Evolutionary conservation across 169 alveolate species (phyloP).

Genomic region (Plasmodium chabaudi): DNA sequence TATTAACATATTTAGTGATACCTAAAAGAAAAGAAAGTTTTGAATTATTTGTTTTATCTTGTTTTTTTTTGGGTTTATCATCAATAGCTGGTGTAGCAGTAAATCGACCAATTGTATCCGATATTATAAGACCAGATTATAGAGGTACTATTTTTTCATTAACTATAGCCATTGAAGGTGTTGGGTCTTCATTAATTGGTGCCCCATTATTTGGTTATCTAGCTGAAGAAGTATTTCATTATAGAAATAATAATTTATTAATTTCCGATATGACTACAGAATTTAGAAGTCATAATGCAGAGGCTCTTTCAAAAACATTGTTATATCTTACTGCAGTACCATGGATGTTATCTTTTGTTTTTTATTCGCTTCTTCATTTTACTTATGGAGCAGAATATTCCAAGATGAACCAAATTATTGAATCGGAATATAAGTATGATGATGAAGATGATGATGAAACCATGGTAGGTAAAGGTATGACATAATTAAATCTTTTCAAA

Average conservation of each 20-base stretch:
- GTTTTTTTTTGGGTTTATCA: conserved; percentile 89
- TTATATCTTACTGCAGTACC: conserved; percentile 87
- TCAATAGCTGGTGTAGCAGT: conserved; percentile 93
- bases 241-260: conserved; percentile 82
- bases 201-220: conserved; percentile 91
- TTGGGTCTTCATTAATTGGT: conserved; percentile 89
- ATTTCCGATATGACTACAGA: conserved; percentile 86
- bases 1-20: conserved; percentile 40
- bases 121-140: conserved; percentile 91
- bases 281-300: conserved; percentile 86
- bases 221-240: conserved; percentile 90
- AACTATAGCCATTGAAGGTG: conserved; percentile 91
- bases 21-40: conserved; percentile 61
- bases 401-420: conserved; percentile 63
- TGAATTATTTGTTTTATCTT: conserved; percentile 50
- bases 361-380: conserved; percentile 87
- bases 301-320: conserved; percentile 89
- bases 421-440: conserved; percentile 67
- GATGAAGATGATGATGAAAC: conserved; percentile 70
- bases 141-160: conserved; percentile 89
- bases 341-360: conserved; percentile 86
- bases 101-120: conserved; percentile 91
- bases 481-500: too few species aligned
- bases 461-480: conserved; percentile 13
- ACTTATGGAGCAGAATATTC: conserved; percentile 82